Percentiles rank a stretch among this genome's conserved stretches.
These are phyloP conservation scores for Ceratocystis cacaofunesta DNA, from an alignment of 2,329 filamentous ascomycete genomes.

Conservation along the genomic window DNA sequence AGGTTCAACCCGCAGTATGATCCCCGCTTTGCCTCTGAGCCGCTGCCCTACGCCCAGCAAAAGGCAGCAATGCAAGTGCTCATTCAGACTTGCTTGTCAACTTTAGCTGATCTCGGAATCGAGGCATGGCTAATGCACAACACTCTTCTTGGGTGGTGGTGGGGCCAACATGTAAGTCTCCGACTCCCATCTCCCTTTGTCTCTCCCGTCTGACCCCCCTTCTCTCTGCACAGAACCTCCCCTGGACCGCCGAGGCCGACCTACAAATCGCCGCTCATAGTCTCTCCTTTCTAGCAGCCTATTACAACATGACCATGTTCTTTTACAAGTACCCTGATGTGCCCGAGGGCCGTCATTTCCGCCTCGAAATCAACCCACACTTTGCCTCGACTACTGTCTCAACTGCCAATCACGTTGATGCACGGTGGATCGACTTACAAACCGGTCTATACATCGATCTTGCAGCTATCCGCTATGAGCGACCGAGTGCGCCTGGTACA, in stretches of 20 bases:
- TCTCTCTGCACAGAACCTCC: conserved; percentile 39
- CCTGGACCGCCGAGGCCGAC: conserved; percentile 66
- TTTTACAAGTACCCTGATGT: conserved; percentile 29
- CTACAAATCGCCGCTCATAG: conserved; percentile 56
- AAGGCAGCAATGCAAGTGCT: conserved; percentile 48
- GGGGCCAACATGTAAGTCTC: conserved; percentile 42
- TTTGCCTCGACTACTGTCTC: conserved; percentile 26
- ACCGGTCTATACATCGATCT: conserved; percentile 37
- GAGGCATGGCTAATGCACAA: conserved; percentile 77
- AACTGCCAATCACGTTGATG: conserved; percentile 25
- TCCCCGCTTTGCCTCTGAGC: conserved; percentile 26
- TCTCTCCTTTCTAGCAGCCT: conserved; percentile 48
- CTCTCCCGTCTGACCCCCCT: conserved; percentile 11
- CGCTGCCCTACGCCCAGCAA: conserved; percentile 40
- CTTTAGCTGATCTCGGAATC: conserved; percentile 48
- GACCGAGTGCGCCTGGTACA: conserved; percentile 26
- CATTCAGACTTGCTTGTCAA: conserved; percentile 56
- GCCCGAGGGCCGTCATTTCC: conserved; percentile 29
- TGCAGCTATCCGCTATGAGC: conserved; percentile 34
- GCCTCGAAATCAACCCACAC: conserved; percentile 36
- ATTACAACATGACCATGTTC: conserved; percentile 46
- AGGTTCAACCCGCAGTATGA: conserved; percentile 27
- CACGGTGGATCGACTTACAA: conserved; percentile 34
- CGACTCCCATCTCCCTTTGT: background rate
- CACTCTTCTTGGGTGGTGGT: conserved; percentile 80